Percentiles rank a stretch among this genome's conserved stretches.
phyloP scores from a whole-genome alignment of 73 alveolate species.

The Uronychia setigera region DNA sequence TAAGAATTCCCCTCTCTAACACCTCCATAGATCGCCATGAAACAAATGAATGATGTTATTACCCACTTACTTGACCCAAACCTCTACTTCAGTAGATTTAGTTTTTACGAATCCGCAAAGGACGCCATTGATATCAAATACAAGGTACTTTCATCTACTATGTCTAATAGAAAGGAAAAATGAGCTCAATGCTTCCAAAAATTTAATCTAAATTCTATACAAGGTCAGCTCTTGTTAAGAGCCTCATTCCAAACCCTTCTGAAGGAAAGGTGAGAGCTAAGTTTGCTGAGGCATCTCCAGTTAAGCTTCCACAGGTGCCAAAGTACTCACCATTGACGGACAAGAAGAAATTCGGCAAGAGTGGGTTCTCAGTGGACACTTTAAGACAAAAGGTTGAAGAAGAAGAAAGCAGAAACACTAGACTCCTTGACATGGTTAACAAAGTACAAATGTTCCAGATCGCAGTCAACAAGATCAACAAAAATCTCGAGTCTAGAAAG shows the following conservation, averaged over 20 bases:
- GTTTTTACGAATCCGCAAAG: constrained; percentile 74
- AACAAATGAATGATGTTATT: constrained; percentile 55
- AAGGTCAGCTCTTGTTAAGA: constrained; percentile 44
- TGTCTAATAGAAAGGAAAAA: constrained; percentile 26
- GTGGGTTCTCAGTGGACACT: background rate
- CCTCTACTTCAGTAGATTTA: constrained; percentile 65
- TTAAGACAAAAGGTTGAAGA: background rate
- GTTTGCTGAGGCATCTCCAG: constrained; percentile 16
- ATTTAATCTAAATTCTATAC: constrained; percentile 51
- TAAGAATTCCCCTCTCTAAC: constrained; percentile 6
- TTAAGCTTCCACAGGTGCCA: background rate
- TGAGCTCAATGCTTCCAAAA: constrained; percentile 29
- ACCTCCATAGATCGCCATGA: constrained; percentile 49
- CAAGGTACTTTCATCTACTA: constrained; percentile 6
- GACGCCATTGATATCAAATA: constrained; percentile 69
- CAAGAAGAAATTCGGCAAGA: background rate
- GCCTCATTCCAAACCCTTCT: constrained; percentile 62
- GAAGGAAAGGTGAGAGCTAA: constrained; percentile 67
- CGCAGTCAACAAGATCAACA: constrained; percentile 46
- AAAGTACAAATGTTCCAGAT: constrained; percentile 55
- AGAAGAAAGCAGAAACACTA: background rate
- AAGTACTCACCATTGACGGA: background rate
- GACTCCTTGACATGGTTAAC: constrained; percentile 33
- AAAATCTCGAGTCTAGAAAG: constrained; percentile 27
- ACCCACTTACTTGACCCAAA: constrained; percentile 68